Percentiles rank a stretch among this genome's conserved stretches.
phyloP scores from a whole-genome alignment of 208 protist genomes.

The Trypanosoma melophagium region DNA sequence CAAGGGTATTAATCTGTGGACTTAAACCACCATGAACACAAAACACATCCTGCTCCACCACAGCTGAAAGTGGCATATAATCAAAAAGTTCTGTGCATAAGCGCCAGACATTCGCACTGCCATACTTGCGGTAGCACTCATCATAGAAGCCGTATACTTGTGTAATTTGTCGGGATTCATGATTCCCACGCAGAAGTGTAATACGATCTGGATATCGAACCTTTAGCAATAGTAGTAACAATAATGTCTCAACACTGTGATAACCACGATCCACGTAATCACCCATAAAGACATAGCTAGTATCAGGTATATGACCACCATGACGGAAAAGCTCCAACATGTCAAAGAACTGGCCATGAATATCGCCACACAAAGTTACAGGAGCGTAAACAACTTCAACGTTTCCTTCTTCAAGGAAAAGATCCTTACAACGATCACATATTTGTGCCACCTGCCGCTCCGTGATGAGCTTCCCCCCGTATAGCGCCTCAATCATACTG shows the following conservation, averaged over 20 bases:
- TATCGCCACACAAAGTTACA: conserved; percentile 99
- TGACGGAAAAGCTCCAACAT: conserved; percentile 97
- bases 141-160: conserved; percentile 97
- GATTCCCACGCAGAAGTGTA: conserved; percentile 29
- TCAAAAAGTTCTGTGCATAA: conserved; percentile 92
- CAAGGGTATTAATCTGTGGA: conserved; percentile 76
- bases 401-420: conserved; percentile 93
- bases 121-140: conserved; percentile 95
- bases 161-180: conserved; percentile 7
- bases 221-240: conserved; percentile 93
- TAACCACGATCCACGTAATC: too few relatives aligned
- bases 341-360: conserved; percentile 99
- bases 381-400: conserved; percentile 95
- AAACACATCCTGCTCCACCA: conserved; percentile 90
- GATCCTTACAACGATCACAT: conserved; percentile 88
- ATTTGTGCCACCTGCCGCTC: conserved; percentile 89
- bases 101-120: conserved; percentile 86
- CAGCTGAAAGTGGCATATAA: conserved; percentile 91
- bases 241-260: conserved; percentile 92
- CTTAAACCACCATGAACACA: conserved; percentile 94
- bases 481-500: conserved; percentile 67
- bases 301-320: conserved; percentile 87
- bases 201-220: conserved; percentile 93
- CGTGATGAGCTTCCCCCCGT: conserved; percentile 91
- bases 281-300: conserved; percentile 90